Percentiles rank a stretch among this genome's conserved stretches.
phyloP scores from a whole-genome alignment of 2,329 filamentous ascomycete genomes.

The Verticillium dahliae region DNA sequence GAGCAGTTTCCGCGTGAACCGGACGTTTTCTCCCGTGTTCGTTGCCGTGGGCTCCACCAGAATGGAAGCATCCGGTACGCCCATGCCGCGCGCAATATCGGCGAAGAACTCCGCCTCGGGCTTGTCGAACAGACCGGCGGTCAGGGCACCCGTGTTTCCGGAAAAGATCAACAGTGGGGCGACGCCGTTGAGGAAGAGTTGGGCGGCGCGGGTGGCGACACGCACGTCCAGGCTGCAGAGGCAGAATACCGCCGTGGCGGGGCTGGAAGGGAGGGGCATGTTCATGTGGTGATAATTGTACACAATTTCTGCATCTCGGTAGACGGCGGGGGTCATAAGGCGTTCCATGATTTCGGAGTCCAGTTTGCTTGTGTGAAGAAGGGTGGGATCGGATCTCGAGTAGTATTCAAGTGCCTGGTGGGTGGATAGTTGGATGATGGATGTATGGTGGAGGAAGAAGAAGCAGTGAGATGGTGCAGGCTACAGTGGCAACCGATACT shows the following conservation, averaged over 20 bases:
- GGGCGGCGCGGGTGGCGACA: constrained; percentile 33
- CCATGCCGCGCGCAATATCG: constrained; percentile 28
- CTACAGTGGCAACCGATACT: too few species aligned
- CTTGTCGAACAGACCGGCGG: constrained; percentile 26
- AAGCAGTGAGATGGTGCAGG: too few species aligned
- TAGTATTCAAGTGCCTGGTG: too few species aligned
- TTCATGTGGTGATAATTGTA: constrained; percentile 34
- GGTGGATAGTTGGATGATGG: too few species aligned
- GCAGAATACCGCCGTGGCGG: constrained; percentile 36
- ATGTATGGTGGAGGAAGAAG: too few species aligned
- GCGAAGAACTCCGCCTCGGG: constrained; percentile 38
- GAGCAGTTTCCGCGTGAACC: constrained; percentile 32
- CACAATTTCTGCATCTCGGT: constrained; percentile 26
- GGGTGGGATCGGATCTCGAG: not conserved
- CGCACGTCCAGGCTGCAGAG: constrained; percentile 40
- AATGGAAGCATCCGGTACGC: constrained; percentile 30
- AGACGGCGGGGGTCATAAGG: constrained; percentile 4
- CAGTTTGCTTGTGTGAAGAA: too few species aligned
- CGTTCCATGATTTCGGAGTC: not conserved
- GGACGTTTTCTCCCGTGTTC: constrained; percentile 42
- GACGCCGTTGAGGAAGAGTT: constrained; percentile 31
- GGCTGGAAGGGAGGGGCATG: constrained; percentile 26
- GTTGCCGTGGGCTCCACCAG: constrained; percentile 31
- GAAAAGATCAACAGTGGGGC: constrained; percentile 36
- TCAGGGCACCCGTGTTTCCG: constrained; percentile 33